These are phyloP conservation scores for Plasmodium coatneyi DNA, from an alignment of 169 alveolate genomes.

Conservation along the genomic window DNA sequence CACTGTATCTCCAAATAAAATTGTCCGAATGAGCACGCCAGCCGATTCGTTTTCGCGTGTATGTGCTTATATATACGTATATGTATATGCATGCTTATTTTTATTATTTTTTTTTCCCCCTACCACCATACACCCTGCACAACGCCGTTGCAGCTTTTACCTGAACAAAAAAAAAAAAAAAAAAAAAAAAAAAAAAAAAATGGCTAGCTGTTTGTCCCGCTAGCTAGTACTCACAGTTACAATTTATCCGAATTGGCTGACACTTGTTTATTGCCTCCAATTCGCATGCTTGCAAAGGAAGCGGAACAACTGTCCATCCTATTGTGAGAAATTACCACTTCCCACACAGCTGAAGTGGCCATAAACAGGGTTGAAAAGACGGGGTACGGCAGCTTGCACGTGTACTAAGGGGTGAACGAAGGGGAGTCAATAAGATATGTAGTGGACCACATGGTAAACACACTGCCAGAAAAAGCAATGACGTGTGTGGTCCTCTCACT, in stretches of 20 bases:
- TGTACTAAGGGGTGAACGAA: constrained; percentile 75
- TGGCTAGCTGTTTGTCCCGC: not conserved
- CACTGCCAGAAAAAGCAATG: not conserved
- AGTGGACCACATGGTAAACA: not conserved
- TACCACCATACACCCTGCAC: constrained; percentile 84
- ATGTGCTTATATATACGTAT: not conserved
- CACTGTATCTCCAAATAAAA: too few species aligned
- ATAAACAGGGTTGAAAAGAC: constrained; percentile 87
- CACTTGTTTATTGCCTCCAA: not conserved
- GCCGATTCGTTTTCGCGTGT: not conserved
- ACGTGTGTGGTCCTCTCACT: not conserved
- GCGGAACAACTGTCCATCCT: not conserved
- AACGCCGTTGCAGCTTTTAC: constrained; percentile 80
- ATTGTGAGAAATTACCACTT: constrained; percentile 79
- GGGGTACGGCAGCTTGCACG: constrained; percentile 90
- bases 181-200: not conserved
- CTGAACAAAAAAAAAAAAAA: constrained; percentile 38
- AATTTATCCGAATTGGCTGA: not conserved
- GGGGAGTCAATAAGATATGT: not conserved
- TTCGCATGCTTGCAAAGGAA: not conserved
- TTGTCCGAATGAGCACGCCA: not conserved
- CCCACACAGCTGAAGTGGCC: constrained; percentile 89
- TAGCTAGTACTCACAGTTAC: not conserved
- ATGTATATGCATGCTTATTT: constrained; percentile 30
- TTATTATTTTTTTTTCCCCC: not conserved